Conservation (phyloP, 2,329 filamentous ascomycete genomes). For the Karstenula rhodostoma region DNA sequence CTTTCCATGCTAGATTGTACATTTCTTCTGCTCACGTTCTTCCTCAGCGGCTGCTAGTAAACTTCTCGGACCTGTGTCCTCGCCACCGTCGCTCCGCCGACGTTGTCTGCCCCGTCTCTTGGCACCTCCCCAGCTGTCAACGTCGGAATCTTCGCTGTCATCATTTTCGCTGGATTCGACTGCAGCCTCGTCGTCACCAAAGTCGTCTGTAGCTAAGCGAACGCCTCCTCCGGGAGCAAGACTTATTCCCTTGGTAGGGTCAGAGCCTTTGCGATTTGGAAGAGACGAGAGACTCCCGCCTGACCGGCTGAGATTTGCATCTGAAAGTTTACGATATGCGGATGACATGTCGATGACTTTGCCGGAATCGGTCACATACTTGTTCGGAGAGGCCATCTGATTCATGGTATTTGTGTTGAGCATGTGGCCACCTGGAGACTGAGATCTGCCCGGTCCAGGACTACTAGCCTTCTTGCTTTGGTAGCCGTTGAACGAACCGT, state of each 20-base stretch:
- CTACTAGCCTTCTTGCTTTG: constrained; percentile 51
- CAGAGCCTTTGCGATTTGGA: constrained; percentile 62
- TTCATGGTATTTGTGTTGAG: constrained; percentile 60
- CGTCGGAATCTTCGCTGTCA: constrained; percentile 66
- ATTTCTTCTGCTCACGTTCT: constrained; percentile 67
- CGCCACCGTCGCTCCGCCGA: constrained; percentile 46
- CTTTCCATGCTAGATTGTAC: constrained; percentile 1
- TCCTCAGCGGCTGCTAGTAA: constrained; percentile 78
- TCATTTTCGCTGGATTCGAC: constrained; percentile 74
- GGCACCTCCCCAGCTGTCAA: constrained; percentile 63
- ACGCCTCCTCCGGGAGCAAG: constrained; percentile 58
- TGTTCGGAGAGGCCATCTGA: constrained; percentile 50
- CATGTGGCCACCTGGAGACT: constrained; percentile 49
- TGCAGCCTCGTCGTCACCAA: constrained; percentile 65
- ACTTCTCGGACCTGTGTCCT: constrained; percentile 60
- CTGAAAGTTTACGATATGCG: constrained; percentile 75
- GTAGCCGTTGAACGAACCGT: constrained; percentile 50
- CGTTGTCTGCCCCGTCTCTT: constrained; percentile 51
- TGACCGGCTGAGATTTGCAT: constrained; percentile 72
- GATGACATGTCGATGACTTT: constrained; percentile 71
- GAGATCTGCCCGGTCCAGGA: constrained; percentile 46
- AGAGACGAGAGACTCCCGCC: constrained; percentile 70
- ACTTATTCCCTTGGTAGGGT: constrained; percentile 50
- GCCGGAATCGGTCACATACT: constrained; percentile 66
- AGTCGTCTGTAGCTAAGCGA: constrained; percentile 67